These are phyloP conservation scores for Aspergillus neoniger DNA, from an alignment of 2,329 filamentous ascomycete genomes.

Conservation along the genomic window DNA sequence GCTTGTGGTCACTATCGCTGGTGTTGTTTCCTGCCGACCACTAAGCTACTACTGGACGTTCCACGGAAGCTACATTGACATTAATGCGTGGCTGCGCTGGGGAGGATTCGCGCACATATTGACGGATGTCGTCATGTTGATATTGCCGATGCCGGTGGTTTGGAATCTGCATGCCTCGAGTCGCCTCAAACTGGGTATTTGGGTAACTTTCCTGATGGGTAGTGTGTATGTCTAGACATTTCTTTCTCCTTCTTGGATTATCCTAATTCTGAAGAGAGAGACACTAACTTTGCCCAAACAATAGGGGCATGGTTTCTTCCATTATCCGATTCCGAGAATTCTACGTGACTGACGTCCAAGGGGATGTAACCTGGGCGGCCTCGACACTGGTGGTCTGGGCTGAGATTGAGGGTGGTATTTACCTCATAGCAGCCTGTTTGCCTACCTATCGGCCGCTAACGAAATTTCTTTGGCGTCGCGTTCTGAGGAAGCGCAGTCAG, in stretches of 20 bases:
- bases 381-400: conserved; percentile 27
- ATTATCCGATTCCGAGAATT: conserved; percentile 32
- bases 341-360: conserved; percentile 18
- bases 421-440: conserved; percentile 32
- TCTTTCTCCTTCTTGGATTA: too few relatives aligned
- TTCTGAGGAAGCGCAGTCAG: too few relatives aligned
- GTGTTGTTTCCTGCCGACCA: neutral
- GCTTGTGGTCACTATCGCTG: conserved; percentile 1
- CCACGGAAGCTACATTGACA: conserved; percentile 27
- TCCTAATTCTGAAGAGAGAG: too few relatives aligned
- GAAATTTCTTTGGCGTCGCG: neutral
- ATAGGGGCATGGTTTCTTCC: conserved; percentile 28
- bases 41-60: conserved; percentile 10
- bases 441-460: conserved; percentile 29
- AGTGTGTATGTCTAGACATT: neutral
- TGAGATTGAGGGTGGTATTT: conserved; percentile 27
- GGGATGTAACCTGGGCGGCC: conserved; percentile 24
- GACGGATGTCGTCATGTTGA: conserved; percentile 37
- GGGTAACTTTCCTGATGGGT: conserved; percentile 25
- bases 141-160: conserved; percentile 38
- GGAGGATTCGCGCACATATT: conserved; percentile 40
- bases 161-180: conserved; percentile 29
- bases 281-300: too few relatives aligned
- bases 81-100: conserved; percentile 31
- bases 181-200: conserved; percentile 20